Evolutionary conservation across 208 protist species (phyloP), one percentile per base, ranked within the genome.

Genomic region (Trypanosoma congolense): DNA sequence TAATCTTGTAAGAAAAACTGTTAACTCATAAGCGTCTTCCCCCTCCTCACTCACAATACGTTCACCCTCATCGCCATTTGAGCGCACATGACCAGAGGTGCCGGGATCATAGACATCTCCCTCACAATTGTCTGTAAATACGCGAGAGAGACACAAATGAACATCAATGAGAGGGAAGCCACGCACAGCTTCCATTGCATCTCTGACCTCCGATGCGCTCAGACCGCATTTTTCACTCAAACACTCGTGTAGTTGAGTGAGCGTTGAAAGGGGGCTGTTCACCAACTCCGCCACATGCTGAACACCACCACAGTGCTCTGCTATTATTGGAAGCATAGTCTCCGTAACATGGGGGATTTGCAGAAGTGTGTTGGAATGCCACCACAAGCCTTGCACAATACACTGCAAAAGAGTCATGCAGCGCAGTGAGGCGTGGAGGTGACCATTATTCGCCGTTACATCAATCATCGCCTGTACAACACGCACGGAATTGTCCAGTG

Each of bases 401-500:
- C 95, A 97, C 87, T 99, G 96, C 59, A 95, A 69, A 4, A 99
- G 69, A 25, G 83, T 67, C 92, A 98, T 97, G 52, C 75, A 77
- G 9, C 86, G 65, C 25, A 98, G 70, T 21, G 93, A 58, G 3
- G 93, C 68, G 47, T 75, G 65, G 4, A 98, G 78, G 67, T 90
- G 90, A 5, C 97, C 96, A 47, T 84, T 91, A 67, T 98, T 95
- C 18, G 95, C 96, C 0, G 89, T 70, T 28, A 98, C 80, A 63
- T 99, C 97, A 29, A 98, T 77, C 91, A 97, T 96, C 6, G 91
- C 85, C 73, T 96, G 90, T 16, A 98, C 72, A n/a, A 99, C 79
- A 75, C 98, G 95, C 25, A 98, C 72, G 24, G 91, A 60, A 66
- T 99, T 97, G 73, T 99, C 98, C 22, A 99, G 82, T 4, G 98